Percentiles rank a stretch among this genome's conserved stretches.
Evolutionary conservation across 1,139 yeast species (phyloP).

Genomic region (Pichia sp.): DNA sequence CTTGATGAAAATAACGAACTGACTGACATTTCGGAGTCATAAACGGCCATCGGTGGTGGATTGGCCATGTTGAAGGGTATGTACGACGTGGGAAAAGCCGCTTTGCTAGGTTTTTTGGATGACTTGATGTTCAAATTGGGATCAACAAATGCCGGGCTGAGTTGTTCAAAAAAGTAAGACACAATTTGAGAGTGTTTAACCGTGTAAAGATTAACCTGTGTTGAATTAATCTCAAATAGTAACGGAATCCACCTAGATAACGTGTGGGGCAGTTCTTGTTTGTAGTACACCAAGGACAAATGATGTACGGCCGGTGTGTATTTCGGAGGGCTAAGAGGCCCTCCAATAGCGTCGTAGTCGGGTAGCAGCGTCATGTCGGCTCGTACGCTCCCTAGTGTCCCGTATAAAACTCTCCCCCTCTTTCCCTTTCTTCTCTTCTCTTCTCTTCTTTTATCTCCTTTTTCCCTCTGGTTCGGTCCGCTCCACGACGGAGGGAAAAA

Average conservation of each 20-base stretch:
- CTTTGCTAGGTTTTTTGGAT: not conserved
- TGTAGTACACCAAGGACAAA: conserved; percentile 11
- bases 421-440: too few relatives aligned
- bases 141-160: conserved; percentile 18
- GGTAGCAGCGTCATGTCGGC: too few relatives aligned
- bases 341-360: not conserved
- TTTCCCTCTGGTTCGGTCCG: too few relatives aligned
- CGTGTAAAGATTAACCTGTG: conserved; percentile 21
- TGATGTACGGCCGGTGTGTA: conserved; percentile 15
- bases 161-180: conserved; percentile 15
- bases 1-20: too few relatives aligned
- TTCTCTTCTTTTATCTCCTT: too few relatives aligned
- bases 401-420: too few relatives aligned
- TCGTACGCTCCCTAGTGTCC: too few relatives aligned
- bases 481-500: too few relatives aligned
- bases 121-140: conserved; percentile 22
- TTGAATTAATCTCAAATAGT: conserved; percentile 24
- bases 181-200: conserved; percentile 11
- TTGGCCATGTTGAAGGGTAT: not conserved
- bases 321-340: conserved; percentile 8
- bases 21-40: too few relatives aligned
- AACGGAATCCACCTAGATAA: conserved; percentile 15
- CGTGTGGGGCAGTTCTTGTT: not conserved
- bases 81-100: not conserved
- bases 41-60: not conserved